Conservation (phyloP, 768 basidiomycete species). For the Russula dissimulans region DNA sequence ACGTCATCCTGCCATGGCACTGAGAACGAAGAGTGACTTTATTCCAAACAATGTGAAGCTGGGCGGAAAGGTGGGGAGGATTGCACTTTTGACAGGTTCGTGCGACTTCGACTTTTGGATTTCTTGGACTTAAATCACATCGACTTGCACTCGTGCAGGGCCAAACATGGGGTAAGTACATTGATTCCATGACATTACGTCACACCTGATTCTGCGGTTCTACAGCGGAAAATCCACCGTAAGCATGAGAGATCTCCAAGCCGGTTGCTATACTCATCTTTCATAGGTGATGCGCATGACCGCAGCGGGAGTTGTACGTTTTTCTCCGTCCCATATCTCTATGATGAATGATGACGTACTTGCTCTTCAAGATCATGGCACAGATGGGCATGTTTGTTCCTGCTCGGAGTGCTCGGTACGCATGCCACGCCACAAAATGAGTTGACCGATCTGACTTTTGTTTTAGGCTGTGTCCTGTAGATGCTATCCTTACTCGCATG, state of each 20-base stretch:
- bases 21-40: constrained; percentile 60
- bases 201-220: background rate
- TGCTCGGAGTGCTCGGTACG: constrained; percentile 66
- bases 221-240: constrained; percentile 71
- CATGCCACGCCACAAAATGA: background rate
- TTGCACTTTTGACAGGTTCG: constrained; percentile 80
- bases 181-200: background rate
- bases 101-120: constrained; percentile 6
- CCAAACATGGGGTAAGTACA: constrained; percentile 80
- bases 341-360: background rate
- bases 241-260: constrained; percentile 13
- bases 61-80: constrained; percentile 64
- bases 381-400: constrained; percentile 96
- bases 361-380: constrained; percentile 61
- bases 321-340: background rate
- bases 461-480: constrained; percentile 73
- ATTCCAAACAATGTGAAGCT: constrained; percentile 91
- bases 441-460: constrained; percentile 4
- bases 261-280: background rate
- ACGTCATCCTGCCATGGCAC: constrained; percentile 77
- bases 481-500: constrained; percentile 93
- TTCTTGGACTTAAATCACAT: background rate
- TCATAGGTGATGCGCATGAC: constrained; percentile 87
- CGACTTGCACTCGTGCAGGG: constrained; percentile 32
- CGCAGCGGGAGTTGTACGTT: constrained; percentile 73